Evolutionary conservation across 1,284 basidiomycete species (phyloP), one percentile per base, ranked within the genome.

Genomic region (Omphalotus olearius): DNA sequence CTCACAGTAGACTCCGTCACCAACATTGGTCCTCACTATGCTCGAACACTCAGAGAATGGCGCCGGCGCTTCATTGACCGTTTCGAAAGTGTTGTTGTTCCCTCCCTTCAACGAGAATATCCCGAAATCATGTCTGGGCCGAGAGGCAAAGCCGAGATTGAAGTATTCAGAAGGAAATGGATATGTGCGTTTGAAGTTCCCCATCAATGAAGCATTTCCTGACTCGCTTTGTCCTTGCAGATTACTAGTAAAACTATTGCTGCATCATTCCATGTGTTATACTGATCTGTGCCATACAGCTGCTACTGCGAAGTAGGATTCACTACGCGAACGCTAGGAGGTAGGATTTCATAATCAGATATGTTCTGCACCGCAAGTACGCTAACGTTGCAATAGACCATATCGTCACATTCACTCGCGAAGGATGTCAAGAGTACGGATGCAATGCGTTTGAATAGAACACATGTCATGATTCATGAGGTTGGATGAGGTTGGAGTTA

Each of bases 31-130:
- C 83, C 83, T 25, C 87, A 92, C 65, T 92, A 92, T 64, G 80
- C 88, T 2, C 78, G 88, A 4, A 91, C 90, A 4, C 73, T 92
- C n/a, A 74, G 88, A n/a, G 88, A 91, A 69, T 92, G 89, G 89
- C 72, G 83, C 16, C 62, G 69, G 20, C 73, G 85, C 3, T 92
- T 91, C 68, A 68, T 80, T 46, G 66, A 69, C n/a, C 64, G 65
- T n/a, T 93, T 90, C 63, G 80, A 86, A 38, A 67, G 66, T 3
- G 72, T 78, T 38, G 81, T 91, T 50, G 73, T 76, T 1, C 82
- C 83, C 2, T 79, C 85, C 0, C 67, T 92, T 47, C 70, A 76
- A 53, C 69, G 69, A 18, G 84, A 88, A 58, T 82, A 90, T 62
- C 80, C 82, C 0, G 72, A 75, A 11, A 68, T 78, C 14, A 78